Conservation (phyloP, 768 basidiomycete species). For the Lanmaoa rubissima region DNA sequence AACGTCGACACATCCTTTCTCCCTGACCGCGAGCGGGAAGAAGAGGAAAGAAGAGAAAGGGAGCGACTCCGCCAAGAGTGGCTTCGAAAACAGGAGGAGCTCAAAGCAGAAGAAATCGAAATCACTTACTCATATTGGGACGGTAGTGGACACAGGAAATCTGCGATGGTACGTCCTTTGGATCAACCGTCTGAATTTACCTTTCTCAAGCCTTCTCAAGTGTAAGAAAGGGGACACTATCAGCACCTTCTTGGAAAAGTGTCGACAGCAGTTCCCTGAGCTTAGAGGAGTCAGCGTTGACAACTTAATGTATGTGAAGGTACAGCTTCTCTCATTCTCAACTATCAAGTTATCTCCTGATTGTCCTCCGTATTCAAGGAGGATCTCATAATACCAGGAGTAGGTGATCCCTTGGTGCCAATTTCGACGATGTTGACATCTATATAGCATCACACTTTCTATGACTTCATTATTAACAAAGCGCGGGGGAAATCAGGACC, state of each 20-base stretch:
- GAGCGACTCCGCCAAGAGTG: conserved; percentile 90
- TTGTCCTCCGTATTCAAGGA: conserved; percentile 52
- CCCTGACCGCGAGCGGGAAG: conserved; percentile 96
- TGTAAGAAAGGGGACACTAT: conserved; percentile 97
- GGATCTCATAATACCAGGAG: conserved; percentile 96
- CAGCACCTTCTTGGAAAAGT: conserved; percentile 86
- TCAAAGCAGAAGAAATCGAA: conserved; percentile 77
- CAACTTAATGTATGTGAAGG: conserved; percentile 99
- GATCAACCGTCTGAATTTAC: not conserved
- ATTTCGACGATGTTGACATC: not conserved
- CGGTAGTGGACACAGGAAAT: conserved; percentile 94
- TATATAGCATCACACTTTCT: conserved; percentile 93
- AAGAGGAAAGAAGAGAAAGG: conserved; percentile 82
- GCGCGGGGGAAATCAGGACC: conserved; percentile 98
- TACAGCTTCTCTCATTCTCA: conserved; percentile 29
- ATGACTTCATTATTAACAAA: conserved; percentile 98
- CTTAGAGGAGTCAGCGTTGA: conserved; percentile 87
- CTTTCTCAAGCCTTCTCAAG: conserved; percentile 39
- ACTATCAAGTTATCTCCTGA: conserved; percentile 1
- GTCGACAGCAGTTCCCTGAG: conserved; percentile 90
- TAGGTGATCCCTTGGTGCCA: conserved; percentile 36
- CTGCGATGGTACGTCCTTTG: conserved; percentile 65
- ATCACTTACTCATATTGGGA: conserved; percentile 98
- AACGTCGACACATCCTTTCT: conserved; percentile 97
- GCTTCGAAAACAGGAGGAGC: conserved; percentile 68